phyloP scores from a whole-genome alignment of 148 eudicot species.

The Nepenthes gracilis region DNA sequence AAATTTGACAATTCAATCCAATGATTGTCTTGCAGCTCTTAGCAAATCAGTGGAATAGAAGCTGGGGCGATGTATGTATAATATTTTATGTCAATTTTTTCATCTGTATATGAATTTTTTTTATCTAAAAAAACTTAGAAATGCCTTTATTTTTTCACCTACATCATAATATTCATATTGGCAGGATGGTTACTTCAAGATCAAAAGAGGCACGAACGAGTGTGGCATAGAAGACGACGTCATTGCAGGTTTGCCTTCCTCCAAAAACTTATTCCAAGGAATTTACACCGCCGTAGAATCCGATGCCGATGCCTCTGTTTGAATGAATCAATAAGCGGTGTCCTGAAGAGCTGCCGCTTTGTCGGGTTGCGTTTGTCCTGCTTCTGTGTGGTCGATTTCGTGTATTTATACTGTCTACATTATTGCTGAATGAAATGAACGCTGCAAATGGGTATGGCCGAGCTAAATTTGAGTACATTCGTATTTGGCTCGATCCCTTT shows the following conservation, averaged over 20 bases:
- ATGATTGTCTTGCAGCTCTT: conserved; percentile 44
- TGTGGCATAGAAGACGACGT: conserved; percentile 78
- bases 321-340: background rate
- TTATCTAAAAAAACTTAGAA: background rate
- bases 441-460: no score
- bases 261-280: conserved; percentile 28
- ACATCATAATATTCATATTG: conserved; percentile 1
- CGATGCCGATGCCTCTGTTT: background rate
- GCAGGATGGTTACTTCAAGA: conserved; percentile 96
- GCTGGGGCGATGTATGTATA: conserved; percentile 93
- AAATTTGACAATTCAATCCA: conserved; percentile 6
- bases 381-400: no score
- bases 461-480: no score
- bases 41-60: conserved; percentile 88
- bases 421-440: no score
- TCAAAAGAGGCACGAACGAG: conserved; percentile 79
- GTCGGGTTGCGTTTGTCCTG: no score
- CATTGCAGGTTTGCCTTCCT: conserved; percentile 71
- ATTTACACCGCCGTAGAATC: background rate
- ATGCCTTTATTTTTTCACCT: no score
- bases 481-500: no score
- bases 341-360: no score
- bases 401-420: no score
- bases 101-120: no score
- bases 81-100: background rate